Conservation (phyloP, 768 basidiomycete genomes). For the Boletus insuetus region DNA sequence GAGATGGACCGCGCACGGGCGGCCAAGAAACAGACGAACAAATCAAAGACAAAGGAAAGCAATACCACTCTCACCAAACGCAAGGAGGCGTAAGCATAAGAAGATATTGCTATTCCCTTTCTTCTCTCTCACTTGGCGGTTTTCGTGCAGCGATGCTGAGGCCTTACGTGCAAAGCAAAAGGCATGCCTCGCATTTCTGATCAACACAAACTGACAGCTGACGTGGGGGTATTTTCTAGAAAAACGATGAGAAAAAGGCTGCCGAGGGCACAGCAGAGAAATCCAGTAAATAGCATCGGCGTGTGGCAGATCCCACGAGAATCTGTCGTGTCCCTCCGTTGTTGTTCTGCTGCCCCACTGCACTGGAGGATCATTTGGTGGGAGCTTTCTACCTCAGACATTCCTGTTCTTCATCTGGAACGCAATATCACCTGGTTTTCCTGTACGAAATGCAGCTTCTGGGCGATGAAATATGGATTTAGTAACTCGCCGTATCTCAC, state of each 20-base stretch:
- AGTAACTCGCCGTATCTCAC: slow-evolving; percentile 18
- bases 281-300: slow-evolving; percentile 37
- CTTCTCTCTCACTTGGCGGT: slow-evolving; percentile 24
- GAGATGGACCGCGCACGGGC: slow-evolving; percentile 72
- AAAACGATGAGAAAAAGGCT: slow-evolving; percentile 52
- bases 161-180: slow-evolving; percentile 76
- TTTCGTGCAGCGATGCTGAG: slow-evolving; percentile 63
- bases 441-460: not conserved
- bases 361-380: slow-evolving; percentile 13
- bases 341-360: not conserved
- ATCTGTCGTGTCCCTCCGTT: slow-evolving; percentile 10
- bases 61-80: slow-evolving; percentile 59
- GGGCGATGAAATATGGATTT: slow-evolving; percentile 9
- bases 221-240: slow-evolving; percentile 34
- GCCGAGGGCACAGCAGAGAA: slow-evolving; percentile 22
- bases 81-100: slow-evolving; percentile 65
- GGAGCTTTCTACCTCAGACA: slow-evolving; percentile 11
- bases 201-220: not conserved
- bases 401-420: slow-evolving; percentile 10
- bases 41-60: slow-evolving; percentile 70
- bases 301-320: slow-evolving; percentile 16
- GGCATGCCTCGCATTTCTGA: slow-evolving; percentile 38
- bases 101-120: slow-evolving; percentile 10
- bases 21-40: slow-evolving; percentile 64
- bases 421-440: slow-evolving; percentile 16